Conservation (phyloP, 257 asterid species). For the Solanum tacnaense region DNA sequence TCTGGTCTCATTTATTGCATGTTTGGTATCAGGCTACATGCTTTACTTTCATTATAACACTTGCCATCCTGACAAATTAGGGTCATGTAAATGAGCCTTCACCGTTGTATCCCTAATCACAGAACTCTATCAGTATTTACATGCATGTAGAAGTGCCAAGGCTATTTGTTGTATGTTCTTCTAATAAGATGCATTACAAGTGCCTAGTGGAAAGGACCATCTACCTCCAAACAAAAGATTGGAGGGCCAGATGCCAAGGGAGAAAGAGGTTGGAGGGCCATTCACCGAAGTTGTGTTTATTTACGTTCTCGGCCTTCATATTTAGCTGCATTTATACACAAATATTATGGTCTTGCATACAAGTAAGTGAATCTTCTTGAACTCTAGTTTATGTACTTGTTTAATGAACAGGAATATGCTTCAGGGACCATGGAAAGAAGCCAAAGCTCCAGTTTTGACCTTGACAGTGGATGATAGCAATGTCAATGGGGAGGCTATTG, state of each 20-base stretch:
- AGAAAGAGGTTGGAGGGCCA: neutral
- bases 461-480: constrained; percentile 83
- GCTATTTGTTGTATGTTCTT: neutral
- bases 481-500: constrained; percentile 76
- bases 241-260: neutral
- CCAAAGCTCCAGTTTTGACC: constrained; percentile 73
- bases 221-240: neutral
- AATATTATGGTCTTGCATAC: neutral
- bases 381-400: neutral
- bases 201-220: neutral
- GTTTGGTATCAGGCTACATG: neutral
- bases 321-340: neutral
- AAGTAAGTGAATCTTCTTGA: neutral
- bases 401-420: constrained; percentile 78
- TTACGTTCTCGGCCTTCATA: neutral
- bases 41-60: neutral
- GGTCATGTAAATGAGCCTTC: neutral
- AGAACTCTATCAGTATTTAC: neutral
- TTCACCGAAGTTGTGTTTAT: neutral
- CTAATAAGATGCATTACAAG: neutral
- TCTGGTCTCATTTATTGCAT: neutral
- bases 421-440: constrained; percentile 98
- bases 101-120: neutral
- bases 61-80: neutral
- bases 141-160: neutral